Base-by-base conservation (phyloP, 2,329 filamentous ascomycete species). In the Davidsoniella virescens region DNA sequence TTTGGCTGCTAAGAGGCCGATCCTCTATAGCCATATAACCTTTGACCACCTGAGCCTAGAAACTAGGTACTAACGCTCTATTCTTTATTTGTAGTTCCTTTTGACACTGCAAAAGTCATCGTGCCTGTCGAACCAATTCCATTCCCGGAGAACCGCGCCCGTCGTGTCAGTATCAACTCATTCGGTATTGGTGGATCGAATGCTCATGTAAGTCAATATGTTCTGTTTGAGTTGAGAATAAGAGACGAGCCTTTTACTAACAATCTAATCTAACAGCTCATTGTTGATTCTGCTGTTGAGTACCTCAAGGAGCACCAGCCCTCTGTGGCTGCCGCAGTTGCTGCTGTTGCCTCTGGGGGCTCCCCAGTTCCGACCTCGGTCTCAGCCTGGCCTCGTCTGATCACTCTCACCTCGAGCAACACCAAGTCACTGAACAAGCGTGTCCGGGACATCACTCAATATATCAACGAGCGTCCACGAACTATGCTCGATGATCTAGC, bases 61-160 rank as follows among this genome's bases (percentile, higher is more conserved):
- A 23, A 4, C 20, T 23, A 5, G 1, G 5, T 23, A 23, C 4
- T 23, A 23, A 23, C 20, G 20, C 4, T 23, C 20, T 23, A 23
- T 23, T 23, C 20, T 20, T 20, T 1, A 23, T 23, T 23, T 23
- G 20, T 2, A 33, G 29, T 44, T 44, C 68, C 69, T 0, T 69
- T 69, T 50, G 66, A 69, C 38, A 63, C 70, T 29, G 73, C 69
- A 69, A 68, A 71, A 50, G 59, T 73, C 50, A 70, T 70, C 56
- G 63, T 73, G 0, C 68, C 70, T 0, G 58, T 62, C 20, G 65
- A 56, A 14, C 65, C 68, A 49, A 61, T 65, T 1, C 70, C 68
- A 0, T 73, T 69, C 70, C 69, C 0, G 63, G 60, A 42, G 64
- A 64, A 41, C 73, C 42, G 42, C 26, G 65, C 71, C 52, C 72